These are phyloP conservation scores for Penicillium capsulatum DNA, from an alignment of 2,329 filamentous ascomycete species.

Conservation along the genomic window DNA sequence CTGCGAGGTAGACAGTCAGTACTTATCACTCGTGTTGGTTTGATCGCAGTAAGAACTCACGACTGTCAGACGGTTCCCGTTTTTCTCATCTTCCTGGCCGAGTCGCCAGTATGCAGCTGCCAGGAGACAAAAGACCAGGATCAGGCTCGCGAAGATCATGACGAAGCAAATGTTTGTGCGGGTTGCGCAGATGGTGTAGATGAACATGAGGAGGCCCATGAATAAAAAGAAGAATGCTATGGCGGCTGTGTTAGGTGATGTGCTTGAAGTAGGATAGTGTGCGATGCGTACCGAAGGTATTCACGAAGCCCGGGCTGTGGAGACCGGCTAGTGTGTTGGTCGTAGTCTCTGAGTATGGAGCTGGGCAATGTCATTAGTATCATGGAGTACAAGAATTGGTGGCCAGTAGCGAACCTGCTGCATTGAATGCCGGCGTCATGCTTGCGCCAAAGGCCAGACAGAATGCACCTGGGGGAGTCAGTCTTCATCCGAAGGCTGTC, in stretches of 20 bases:
- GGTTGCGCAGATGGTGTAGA: constrained; percentile 12
- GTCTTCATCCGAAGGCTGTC: background rate
- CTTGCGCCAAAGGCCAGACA: constrained; percentile 12
- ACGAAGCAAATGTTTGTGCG: constrained; percentile 9
- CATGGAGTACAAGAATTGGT: background rate
- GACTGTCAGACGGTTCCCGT: constrained; percentile 10
- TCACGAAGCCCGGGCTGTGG: constrained; percentile 12
- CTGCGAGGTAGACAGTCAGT: background rate
- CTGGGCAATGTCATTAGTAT: constrained; percentile 1
- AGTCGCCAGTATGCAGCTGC: constrained; percentile 11
- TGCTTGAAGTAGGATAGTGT: background rate
- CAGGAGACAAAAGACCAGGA: constrained; percentile 9
- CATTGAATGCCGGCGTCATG: constrained; percentile 11
- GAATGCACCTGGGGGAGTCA: constrained; percentile 10
- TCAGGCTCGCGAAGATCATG: constrained; percentile 6
- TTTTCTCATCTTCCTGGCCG: constrained; percentile 3
- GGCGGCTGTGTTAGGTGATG: background rate
- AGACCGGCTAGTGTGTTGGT: constrained; percentile 9
- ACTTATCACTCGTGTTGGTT: background rate
- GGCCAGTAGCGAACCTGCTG: constrained; percentile 6
- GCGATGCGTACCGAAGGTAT: constrained; percentile 12
- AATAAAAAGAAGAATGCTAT: constrained; percentile 13
- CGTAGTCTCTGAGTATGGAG: constrained; percentile 7
- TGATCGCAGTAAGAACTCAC: constrained; percentile 2
- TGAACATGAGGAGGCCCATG: constrained; percentile 11